Evolutionary conservation across 2,329 filamentous ascomycete genomes (phyloP).

Genomic region (Daldinia sp.): DNA sequence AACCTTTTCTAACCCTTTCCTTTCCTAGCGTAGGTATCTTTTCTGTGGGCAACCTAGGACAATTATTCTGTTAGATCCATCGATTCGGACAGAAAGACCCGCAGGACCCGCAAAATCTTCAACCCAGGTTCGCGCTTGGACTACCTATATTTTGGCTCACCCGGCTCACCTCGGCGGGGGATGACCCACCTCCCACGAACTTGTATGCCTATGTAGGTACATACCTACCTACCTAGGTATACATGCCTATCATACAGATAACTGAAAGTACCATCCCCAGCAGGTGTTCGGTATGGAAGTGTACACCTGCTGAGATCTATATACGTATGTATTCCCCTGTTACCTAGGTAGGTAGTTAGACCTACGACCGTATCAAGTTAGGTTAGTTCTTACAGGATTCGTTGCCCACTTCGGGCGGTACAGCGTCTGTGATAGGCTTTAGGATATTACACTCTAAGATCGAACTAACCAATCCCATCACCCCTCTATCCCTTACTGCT

Average conservation of each 20-base stretch:
- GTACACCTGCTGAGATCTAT: slow-evolving; percentile 14
- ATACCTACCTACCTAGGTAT: no score
- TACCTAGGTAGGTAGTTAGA: no score
- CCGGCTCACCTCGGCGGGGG: slow-evolving; percentile 28
- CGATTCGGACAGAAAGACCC: not conserved
- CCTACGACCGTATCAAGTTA: slow-evolving; percentile 16
- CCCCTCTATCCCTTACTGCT: slow-evolving; percentile 10
- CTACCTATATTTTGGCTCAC: slow-evolving; percentile 19
- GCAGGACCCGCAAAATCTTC: not conserved
- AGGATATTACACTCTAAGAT: not conserved
- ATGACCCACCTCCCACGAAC: not conserved
- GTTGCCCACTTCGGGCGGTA: slow-evolving; percentile 30
- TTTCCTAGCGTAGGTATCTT: no score
- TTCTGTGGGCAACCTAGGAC: not conserved
- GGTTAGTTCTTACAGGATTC: slow-evolving; percentile 22
- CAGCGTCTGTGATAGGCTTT: slow-evolving; percentile 31
- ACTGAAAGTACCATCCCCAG: slow-evolving; percentile 6
- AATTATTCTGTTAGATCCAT: not conserved
- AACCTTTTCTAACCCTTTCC: slow-evolving; percentile 30
- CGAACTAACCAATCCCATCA: slow-evolving; percentile 13
- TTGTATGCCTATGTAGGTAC: not conserved
- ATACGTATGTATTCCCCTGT: no score
- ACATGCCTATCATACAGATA: not conserved
- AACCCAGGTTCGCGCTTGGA: not conserved
- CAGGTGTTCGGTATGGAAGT: slow-evolving; percentile 10